Base-by-base conservation (phyloP, 1,284 basidiomycete genomes). In the Tilletia indica region DNA sequence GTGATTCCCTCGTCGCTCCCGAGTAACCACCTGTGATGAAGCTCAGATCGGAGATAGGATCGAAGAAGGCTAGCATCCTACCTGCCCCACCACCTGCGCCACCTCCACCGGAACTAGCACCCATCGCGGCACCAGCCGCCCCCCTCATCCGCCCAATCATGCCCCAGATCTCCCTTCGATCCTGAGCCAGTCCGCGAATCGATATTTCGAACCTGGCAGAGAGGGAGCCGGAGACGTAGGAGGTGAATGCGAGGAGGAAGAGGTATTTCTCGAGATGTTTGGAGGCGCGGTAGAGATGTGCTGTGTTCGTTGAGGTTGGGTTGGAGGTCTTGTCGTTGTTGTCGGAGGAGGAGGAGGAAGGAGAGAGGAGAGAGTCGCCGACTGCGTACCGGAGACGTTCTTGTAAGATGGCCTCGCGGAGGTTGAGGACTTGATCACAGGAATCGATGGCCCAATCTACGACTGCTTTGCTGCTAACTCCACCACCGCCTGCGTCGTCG, bases 201-300 rank as follows among this genome's bases (percentile, higher is more conserved):
- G 90, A 77, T 91, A 89, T 4, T 87, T n/a, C 87, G 75, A 92
- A 91, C 70, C 86, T 85, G 19, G 89, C 87, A 12, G 89, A 88
- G 45, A 89, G 87, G 74, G 86, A 86, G 19, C 88, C 88, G 69
- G 94, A 92, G 8, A 97, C 91, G 79, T 93, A 99, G 74, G 91
- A 93, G 1, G 94, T 91, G 81, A 98, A 99, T 0, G 93, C 92
- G 73, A 99, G 92, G 74, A 96, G 89, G 86, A 98, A 98, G 86
- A 97, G 97, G 83, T 89, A 89, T 75, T 87, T 87, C 76, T 89
- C 88, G 34, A 89, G 85, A 4, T 87, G 77, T 68, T 80, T 81
- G 56, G 74, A 75, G 8, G 82, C 82, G 48, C 77, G 78, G 39
- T 77, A 72, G 64, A 84, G 76, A 34, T 78, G 77, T n/a, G 68